Conservation (phyloP, 2,329 filamentous ascomycete genomes). For the Juglanconis oblonga region DNA sequence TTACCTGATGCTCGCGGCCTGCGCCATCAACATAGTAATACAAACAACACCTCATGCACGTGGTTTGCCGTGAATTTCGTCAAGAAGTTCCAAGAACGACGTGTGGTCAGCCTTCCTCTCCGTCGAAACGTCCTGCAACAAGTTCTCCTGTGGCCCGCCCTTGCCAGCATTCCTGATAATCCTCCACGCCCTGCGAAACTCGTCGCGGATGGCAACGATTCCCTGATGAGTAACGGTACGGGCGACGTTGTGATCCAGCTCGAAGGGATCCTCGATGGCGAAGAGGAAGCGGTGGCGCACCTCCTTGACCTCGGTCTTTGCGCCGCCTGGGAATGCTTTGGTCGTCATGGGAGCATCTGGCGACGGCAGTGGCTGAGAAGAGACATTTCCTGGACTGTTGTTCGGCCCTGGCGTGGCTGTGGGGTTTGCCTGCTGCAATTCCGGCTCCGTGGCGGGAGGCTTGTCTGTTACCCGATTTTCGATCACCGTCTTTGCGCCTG, state of each 20-base stretch:
- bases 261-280: slow-evolving; percentile 90
- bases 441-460: slow-evolving; percentile 20
- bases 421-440: slow-evolving; percentile 19
- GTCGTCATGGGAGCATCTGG: not conserved
- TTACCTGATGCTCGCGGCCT: not conserved
- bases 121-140: slow-evolving; percentile 50
- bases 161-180: slow-evolving; percentile 59
- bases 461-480: slow-evolving; percentile 42
- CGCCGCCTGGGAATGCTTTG: slow-evolving; percentile 6
- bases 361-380: not conserved
- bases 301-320: slow-evolving; percentile 53
- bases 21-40: not conserved
- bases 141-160: slow-evolving; percentile 38
- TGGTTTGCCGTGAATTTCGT: slow-evolving; percentile 36
- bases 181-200: slow-evolving; percentile 77
- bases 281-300: slow-evolving; percentile 79
- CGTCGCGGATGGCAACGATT: slow-evolving; percentile 77
- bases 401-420: not conserved
- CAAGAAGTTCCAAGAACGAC: slow-evolving; percentile 34
- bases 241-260: slow-evolving; percentile 83
- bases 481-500: slow-evolving; percentile 70
- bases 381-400: not conserved
- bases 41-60: not conserved
- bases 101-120: slow-evolving; percentile 29
- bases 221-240: slow-evolving; percentile 81